Percentiles rank a stretch among this genome's conserved stretches.
These are phyloP conservation scores for Pseudogymnoascus sp. DNA, from an alignment of 2,329 filamentous ascomycete genomes.

Conservation along the genomic window DNA sequence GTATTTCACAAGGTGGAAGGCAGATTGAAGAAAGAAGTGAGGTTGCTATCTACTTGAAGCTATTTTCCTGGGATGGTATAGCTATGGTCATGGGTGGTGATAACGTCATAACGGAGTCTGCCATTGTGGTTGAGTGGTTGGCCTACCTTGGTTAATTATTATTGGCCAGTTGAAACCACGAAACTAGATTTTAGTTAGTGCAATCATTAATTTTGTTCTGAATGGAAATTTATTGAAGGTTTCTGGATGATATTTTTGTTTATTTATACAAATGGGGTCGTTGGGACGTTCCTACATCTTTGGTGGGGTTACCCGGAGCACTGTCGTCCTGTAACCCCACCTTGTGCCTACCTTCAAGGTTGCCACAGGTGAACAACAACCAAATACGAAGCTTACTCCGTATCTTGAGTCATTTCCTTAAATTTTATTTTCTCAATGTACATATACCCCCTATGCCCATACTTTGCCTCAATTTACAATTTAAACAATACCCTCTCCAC, in stretches of 20 bases:
- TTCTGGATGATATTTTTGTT: not conserved
- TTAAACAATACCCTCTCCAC: not conserved
- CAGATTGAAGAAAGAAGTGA: not conserved
- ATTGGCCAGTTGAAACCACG: not conserved
- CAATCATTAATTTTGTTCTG: not conserved
- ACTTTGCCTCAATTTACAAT: not conserved
- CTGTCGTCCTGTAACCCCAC: constrained; percentile 7
- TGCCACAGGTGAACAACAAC: not conserved
- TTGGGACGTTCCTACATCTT: not conserved
- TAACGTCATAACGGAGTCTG: not conserved
- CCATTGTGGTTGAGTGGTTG: not conserved
- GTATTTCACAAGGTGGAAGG: not conserved
- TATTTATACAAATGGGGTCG: not conserved
- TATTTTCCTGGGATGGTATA: not conserved
- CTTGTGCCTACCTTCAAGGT: not conserved
- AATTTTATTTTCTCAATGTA: not conserved
- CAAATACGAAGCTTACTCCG: not conserved
- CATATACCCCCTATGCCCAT: not conserved
- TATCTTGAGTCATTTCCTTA: not conserved
- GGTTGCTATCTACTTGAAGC: not conserved
- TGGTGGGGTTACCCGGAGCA: constrained; percentile 5
- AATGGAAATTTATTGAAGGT: not conserved
- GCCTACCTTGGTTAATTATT: not conserved
- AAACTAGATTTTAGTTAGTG: not conserved
- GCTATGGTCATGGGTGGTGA: not conserved